Base-by-base conservation (phyloP, 306 rosid genomes). In the Dalbergia oliveri region DNA sequence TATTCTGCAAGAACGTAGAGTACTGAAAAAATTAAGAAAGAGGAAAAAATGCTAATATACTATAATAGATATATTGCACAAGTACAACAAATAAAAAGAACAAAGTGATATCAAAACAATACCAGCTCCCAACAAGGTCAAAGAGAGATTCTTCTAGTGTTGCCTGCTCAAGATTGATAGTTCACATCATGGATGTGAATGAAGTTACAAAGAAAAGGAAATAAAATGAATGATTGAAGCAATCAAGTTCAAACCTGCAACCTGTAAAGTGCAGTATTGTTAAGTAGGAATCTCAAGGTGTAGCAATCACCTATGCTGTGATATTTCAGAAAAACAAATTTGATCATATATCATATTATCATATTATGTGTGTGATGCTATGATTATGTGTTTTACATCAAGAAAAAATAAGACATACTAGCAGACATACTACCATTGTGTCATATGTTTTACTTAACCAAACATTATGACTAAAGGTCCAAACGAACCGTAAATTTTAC, bases 81-180 rank as follows among this genome's bases (percentile, higher is more conserved):
- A 1, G 3, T 5, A 78, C 73, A n/a, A n/a, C n/a, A n/a, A n/a
- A n/a, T n/a, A n/a, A n/a, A 79, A 63, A 21, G 60, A 62, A 61
- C 59, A 53, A 81, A 35, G 26, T 19, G 31, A 73, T 59, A 53
- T 64, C 1, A 21, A 21, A 21, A 21, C 58, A 70, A 49, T 86
- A 92, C 97, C 97, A 94, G 94, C 84, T 92, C 75, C 98, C 97
- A 71, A 97, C 98, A 63, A 94, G 98, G 84, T 94, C 98, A 70
- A 91, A 94, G 75, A 94, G 81, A 58, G 98, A 92, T 87, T 92
- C 97, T 72, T 91, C 97, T 11, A 94, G 92, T 62, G 98, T 92
- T 74, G 94, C 98, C 97, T 92, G 93, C 87, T 59, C 35, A 71
- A 51, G 74, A 50, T 85, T 41, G 74, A 79, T 58, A 84, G 72